A percentile compares a stretch with the other conserved stretches of the same genome.
Conservation (phyloP, 2,329 filamentous ascomycete genomes). For the Neocatenulostroma microsporum region DNA sequence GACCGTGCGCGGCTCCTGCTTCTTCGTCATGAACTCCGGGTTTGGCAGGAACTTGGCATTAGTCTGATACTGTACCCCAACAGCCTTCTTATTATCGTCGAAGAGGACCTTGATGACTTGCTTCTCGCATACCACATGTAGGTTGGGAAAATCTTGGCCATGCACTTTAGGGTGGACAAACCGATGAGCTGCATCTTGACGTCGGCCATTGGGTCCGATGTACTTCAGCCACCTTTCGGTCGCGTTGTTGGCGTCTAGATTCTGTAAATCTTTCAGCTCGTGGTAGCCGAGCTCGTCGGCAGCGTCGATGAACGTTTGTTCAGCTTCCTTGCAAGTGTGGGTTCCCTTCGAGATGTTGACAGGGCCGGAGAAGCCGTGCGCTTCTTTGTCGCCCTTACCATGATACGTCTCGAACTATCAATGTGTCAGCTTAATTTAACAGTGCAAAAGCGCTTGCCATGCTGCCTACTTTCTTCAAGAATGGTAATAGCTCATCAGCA, state of each 20-base stretch:
- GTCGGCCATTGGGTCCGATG: conserved; percentile 42
- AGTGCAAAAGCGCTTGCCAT: background rate
- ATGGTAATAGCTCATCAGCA: conserved; percentile 14
- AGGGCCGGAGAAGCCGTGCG: conserved; percentile 16
- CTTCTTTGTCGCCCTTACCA: conserved; percentile 10
- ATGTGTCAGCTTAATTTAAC: background rate
- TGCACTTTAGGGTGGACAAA: conserved; percentile 49
- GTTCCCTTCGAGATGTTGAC: conserved; percentile 13
- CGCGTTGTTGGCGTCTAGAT: conserved; percentile 40
- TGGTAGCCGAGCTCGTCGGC: conserved; percentile 28
- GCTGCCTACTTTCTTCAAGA: conserved; percentile 13
- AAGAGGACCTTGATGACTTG: conserved; percentile 42
- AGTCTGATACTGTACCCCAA: conserved; percentile 50
- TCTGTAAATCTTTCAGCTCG: conserved; percentile 43
- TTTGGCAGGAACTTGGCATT: conserved; percentile 41
- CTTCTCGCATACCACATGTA: conserved; percentile 51
- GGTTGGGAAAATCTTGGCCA: conserved; percentile 45
- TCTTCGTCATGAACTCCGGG: conserved; percentile 12
- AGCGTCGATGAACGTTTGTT: conserved; percentile 45
- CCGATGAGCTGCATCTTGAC: conserved; percentile 49
- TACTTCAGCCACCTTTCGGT: conserved; percentile 43
- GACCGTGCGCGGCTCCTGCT: conserved; percentile 26
- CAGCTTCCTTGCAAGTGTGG: conserved; percentile 20
- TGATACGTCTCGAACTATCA: conserved; percentile 17
- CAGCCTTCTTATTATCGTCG: conserved; percentile 37